A percentile compares a stretch with the other conserved stretches of the same genome.
These are phyloP conservation scores for Penicillium hesseltinei DNA, from an alignment of 2,329 filamentous ascomycete species.

Conservation along the genomic window DNA sequence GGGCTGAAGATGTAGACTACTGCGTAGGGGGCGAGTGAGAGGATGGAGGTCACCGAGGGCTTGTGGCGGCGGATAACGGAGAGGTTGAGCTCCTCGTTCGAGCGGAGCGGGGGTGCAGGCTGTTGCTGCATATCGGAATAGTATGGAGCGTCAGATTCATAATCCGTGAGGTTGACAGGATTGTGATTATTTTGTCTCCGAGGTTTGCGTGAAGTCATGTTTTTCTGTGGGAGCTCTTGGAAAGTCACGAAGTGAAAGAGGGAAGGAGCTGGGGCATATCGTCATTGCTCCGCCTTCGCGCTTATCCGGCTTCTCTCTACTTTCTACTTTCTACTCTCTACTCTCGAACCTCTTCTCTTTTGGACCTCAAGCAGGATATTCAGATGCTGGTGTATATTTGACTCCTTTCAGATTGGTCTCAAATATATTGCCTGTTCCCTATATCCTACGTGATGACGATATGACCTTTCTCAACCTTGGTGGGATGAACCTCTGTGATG, in stretches of 20 bases:
- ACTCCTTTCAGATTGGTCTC: not conserved
- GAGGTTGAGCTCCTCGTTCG: constrained; percentile 84
- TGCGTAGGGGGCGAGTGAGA: constrained; percentile 79
- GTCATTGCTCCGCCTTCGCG: constrained; percentile 14
- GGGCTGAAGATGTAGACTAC: constrained; percentile 79
- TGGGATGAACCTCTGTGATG: constrained; percentile 13
- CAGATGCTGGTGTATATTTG: not conserved
- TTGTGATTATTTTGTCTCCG: constrained; percentile 32
- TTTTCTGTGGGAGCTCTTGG: constrained; percentile 4
- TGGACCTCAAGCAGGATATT: not conserved
- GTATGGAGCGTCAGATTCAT: constrained; percentile 64
- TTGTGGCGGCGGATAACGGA: constrained; percentile 78
- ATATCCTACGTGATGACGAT: constrained; percentile 2
- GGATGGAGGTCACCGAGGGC: constrained; percentile 68
- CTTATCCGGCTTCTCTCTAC: not conserved
- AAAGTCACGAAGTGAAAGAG: not conserved
- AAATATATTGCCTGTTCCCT: not conserved
- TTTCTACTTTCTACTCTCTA: not conserved
- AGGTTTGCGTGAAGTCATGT: constrained; percentile 35
- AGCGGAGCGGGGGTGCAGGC: constrained; percentile 53
- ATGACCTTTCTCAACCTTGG: constrained; percentile 2
- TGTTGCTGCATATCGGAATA: constrained; percentile 36
- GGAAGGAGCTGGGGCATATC: constrained; percentile 7
- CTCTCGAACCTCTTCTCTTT: not conserved
- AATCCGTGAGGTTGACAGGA: constrained; percentile 49